Evolutionary conservation across 2,329 filamentous ascomycete genomes (phyloP).

Genomic region (Tolypocladium guangdongense): DNA sequence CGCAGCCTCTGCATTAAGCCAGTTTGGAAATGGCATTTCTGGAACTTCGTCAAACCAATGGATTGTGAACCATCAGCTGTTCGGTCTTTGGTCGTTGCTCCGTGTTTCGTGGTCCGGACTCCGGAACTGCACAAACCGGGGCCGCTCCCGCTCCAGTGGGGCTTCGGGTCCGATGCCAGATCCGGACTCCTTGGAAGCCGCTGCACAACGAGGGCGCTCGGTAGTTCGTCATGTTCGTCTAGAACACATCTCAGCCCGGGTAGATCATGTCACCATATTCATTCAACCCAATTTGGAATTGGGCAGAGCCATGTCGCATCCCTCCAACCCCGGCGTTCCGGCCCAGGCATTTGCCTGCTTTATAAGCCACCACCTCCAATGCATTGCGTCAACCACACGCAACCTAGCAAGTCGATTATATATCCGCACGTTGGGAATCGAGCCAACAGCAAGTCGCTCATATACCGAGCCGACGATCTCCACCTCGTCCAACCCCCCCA

Average conservation of each 20-base stretch:
- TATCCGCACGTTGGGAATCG: too few species aligned
- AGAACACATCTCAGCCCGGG: too few species aligned
- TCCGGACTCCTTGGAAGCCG: too few species aligned
- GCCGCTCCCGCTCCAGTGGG: neutral
- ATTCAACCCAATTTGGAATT: too few species aligned
- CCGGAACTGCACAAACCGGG: neutral
- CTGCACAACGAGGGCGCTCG: neutral
- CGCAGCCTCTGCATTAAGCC: too few species aligned
- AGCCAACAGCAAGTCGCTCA: neutral
- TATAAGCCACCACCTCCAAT: neutral
- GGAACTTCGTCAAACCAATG: too few species aligned
- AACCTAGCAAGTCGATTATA: neutral
- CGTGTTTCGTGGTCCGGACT: too few species aligned
- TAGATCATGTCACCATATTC: too few species aligned
- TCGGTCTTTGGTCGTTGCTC: too few species aligned
- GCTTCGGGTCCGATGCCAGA: neutral
- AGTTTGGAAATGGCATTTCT: too few species aligned
- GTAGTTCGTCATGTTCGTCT: neutral
- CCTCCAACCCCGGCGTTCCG: neutral
- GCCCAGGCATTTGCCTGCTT: neutral
- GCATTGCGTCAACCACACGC: neutral
- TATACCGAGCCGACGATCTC: neutral
- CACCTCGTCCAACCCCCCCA: neutral
- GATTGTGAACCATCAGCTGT: too few species aligned
- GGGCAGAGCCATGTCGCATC: too few species aligned